Evolutionary conservation across 116 monocot species (phyloP).

Genomic region (Zostera marina): DNA sequence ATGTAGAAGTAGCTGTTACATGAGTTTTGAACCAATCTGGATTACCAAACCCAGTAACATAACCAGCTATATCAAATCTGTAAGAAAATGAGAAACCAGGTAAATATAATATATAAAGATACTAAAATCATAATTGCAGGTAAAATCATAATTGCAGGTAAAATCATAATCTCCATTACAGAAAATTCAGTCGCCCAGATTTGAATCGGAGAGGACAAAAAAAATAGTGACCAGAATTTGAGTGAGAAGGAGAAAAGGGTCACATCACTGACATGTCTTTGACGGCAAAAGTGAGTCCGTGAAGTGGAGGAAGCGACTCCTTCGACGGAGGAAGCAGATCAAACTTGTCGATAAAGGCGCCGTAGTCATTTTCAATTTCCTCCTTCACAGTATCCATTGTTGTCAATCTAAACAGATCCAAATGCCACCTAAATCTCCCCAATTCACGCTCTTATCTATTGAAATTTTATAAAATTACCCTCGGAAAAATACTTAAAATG

Average conservation of each 20-base stretch:
- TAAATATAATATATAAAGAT: background rate
- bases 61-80: constrained; percentile 67
- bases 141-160: background rate
- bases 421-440: too few species aligned
- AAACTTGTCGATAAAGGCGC: constrained; percentile 62
- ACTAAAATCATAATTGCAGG: background rate
- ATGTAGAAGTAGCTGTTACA: constrained; percentile 36
- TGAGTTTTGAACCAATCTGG: constrained; percentile 83
- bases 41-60: constrained; percentile 76
- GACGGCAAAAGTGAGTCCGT: constrained; percentile 73
- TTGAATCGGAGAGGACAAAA: background rate
- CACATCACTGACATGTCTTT: constrained; percentile 83
- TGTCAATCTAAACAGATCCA: background rate
- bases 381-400: background rate
- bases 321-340: constrained; percentile 14
- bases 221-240: background rate
- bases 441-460: too few species aligned
- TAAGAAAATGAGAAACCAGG: background rate
- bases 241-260: background rate
- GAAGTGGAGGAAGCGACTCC: constrained; percentile 44
- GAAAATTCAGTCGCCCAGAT: too few species aligned
- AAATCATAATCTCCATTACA: background rate
- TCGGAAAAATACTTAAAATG: too few species aligned
- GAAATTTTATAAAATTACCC: too few species aligned
- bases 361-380: constrained; percentile 16